phyloP scores from a whole-genome alignment of 2,329 filamentous ascomycete species.

The Thelonectria olida region DNA sequence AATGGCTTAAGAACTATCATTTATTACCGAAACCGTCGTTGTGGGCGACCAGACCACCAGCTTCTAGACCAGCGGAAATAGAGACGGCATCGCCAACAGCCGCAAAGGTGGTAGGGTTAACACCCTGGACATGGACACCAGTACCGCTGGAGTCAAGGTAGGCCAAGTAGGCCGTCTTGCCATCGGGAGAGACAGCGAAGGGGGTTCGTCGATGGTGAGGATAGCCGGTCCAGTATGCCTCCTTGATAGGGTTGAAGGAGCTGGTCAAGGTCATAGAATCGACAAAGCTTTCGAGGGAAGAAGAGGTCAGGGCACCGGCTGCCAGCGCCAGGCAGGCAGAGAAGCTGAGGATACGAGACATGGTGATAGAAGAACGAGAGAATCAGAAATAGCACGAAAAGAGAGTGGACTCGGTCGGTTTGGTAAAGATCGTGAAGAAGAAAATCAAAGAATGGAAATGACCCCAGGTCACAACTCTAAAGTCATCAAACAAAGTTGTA shows the following conservation, averaged over 20 bases:
- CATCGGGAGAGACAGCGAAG: constrained; percentile 69
- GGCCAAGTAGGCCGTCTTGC: constrained; percentile 66
- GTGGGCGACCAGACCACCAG: constrained; percentile 68
- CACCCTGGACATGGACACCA: constrained; percentile 65
- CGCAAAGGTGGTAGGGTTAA: constrained; percentile 63
- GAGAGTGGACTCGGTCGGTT: constrained; percentile 26
- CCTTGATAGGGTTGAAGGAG: constrained; percentile 65
- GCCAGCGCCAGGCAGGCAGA: constrained; percentile 40
- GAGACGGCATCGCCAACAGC: constrained; percentile 62
- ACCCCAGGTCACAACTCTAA: constrained; percentile 36
- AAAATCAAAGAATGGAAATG: constrained; percentile 36
- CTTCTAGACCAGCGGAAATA: constrained; percentile 64
- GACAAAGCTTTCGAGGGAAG: constrained; percentile 42
- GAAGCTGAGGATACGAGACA: constrained; percentile 39
- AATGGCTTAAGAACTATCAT: not conserved
- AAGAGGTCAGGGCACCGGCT: constrained; percentile 36
- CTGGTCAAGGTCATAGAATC: constrained; percentile 58
- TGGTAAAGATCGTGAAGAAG: constrained; percentile 33
- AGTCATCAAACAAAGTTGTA: constrained; percentile 29
- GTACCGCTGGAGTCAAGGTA: constrained; percentile 66
- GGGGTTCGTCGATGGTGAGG: constrained; percentile 70
- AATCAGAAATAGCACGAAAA: constrained; percentile 12
- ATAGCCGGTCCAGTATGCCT: constrained; percentile 68
- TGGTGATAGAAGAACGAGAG: constrained; percentile 23
- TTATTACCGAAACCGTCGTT: constrained; percentile 63